phyloP scores from a whole-genome alignment of 2,329 filamentous ascomycete genomes.

The Lecanicillium sp. region DNA sequence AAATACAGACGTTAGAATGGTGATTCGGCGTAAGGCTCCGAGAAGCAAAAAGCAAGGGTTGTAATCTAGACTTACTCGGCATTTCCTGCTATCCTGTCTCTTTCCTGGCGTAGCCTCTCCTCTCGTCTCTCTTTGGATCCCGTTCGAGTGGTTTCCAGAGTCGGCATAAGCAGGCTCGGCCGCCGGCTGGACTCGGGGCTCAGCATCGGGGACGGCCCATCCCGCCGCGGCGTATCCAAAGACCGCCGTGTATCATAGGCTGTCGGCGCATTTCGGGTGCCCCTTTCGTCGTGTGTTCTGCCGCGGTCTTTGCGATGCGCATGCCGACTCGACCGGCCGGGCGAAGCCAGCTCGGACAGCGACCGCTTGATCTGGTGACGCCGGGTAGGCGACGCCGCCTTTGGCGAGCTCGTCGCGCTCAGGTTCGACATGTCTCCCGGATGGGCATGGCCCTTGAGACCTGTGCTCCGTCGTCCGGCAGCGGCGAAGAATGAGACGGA shows the following conservation, averaged over 20 bases:
- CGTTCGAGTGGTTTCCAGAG: conserved; percentile 6
- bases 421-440: conserved; percentile 4
- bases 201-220: conserved; percentile 34
- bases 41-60: too few relatives aligned
- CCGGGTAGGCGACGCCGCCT: conserved; percentile 13
- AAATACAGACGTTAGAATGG: neutral
- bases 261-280: conserved; percentile 16
- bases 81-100: conserved; percentile 18
- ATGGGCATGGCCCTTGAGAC: too few relatives aligned
- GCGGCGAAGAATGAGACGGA: too few relatives aligned
- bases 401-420: conserved; percentile 14
- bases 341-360: conserved; percentile 44
- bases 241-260: conserved; percentile 25
- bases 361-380: conserved; percentile 50
- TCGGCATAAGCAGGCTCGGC: conserved; percentile 29
- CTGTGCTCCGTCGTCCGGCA: too few relatives aligned
- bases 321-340: conserved; percentile 28
- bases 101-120: conserved; percentile 27
- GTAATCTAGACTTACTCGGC: conserved; percentile 23
- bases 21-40: too few relatives aligned
- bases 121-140: conserved; percentile 17
- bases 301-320: conserved; percentile 25
- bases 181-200: conserved; percentile 36
- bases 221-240: conserved; percentile 37
- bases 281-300: conserved; percentile 23